Evolutionary conservation across 345 rosid genomes (phyloP).

Genomic region (Alliaria petiolata): DNA sequence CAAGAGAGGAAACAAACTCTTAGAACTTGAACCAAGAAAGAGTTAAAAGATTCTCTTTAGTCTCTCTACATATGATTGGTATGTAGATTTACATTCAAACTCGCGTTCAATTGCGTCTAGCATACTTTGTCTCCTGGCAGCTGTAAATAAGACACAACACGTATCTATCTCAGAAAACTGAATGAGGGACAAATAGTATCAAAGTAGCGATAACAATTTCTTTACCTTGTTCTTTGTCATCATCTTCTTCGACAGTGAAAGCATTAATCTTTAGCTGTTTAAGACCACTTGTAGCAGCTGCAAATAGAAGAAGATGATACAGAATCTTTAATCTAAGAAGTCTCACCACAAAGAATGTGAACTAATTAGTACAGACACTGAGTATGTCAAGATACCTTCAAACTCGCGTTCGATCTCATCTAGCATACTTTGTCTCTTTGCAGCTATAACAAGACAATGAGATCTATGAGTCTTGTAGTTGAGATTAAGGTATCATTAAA

Average conservation of each 20-base stretch:
- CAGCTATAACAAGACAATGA: slow-evolving; percentile 20
- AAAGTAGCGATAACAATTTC: not conserved
- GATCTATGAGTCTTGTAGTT: not conserved
- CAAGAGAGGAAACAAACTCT: not conserved
- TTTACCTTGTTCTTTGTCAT: slow-evolving; percentile 18
- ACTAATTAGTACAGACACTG: not conserved
- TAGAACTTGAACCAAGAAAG: slow-evolving; percentile 5
- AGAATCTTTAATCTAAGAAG: not conserved
- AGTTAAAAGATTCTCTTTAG: not conserved
- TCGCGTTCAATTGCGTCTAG: slow-evolving; percentile 29
- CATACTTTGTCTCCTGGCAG: slow-evolving; percentile 24
- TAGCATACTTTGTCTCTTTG: slow-evolving; percentile 23
- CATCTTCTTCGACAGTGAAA: slow-evolving; percentile 17
- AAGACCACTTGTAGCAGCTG: slow-evolving; percentile 31
- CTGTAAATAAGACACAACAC: slow-evolving; percentile 3
- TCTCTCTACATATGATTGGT: not conserved
- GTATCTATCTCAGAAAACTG: not conserved
- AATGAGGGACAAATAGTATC: not conserved
- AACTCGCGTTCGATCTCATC: slow-evolving; percentile 35
- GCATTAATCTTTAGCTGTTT: slow-evolving; percentile 30
- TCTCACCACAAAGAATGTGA: not conserved
- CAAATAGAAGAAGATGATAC: slow-evolving; percentile 14
- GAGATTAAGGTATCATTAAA: not conserved
- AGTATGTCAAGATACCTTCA: slow-evolving; percentile 28
- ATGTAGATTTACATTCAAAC: slow-evolving; percentile 22